Evolutionary conservation across 2,329 filamentous ascomycete species (phyloP).

Genomic region (Hypoxylon sp.): DNA sequence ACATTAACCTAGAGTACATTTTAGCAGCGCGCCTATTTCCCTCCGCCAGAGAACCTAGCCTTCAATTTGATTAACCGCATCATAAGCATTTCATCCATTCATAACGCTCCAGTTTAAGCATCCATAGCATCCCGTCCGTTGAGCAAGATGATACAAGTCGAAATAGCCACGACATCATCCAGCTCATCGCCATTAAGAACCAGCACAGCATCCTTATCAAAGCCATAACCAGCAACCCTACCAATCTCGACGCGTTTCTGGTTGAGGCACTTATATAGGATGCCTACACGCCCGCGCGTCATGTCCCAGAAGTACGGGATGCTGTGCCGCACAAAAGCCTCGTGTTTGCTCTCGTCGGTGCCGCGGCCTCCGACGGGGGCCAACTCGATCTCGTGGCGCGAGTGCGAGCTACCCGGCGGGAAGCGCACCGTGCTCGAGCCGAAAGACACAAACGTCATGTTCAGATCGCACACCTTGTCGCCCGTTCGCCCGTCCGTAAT

Average conservation of each 20-base stretch:
- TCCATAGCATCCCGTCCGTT: slow-evolving; percentile 57
- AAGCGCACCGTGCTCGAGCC: slow-evolving; percentile 52
- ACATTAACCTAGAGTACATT: slow-evolving; percentile 26
- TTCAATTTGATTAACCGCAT: not conserved
- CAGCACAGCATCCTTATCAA: slow-evolving; percentile 54
- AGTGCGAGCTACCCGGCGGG: slow-evolving; percentile 51
- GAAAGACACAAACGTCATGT: slow-evolving; percentile 57
- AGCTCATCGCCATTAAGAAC: slow-evolving; percentile 53
- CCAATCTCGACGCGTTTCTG: slow-evolving; percentile 55
- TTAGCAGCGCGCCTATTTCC: not conserved
- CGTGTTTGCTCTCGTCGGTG: slow-evolving; percentile 50
- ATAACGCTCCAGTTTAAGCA: slow-evolving; percentile 36
- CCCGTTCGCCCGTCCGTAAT: slow-evolving; percentile 48
- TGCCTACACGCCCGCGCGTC: slow-evolving; percentile 50
- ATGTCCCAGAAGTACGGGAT: slow-evolving; percentile 58
- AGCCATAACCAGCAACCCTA: slow-evolving; percentile 52
- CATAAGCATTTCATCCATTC: slow-evolving; percentile 10
- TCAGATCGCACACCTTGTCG: slow-evolving; percentile 53
- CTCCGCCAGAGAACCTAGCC: not conserved
- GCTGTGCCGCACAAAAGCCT: slow-evolving; percentile 54
- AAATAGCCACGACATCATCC: slow-evolving; percentile 53
- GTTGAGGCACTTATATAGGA: slow-evolving; percentile 56
- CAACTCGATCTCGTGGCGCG: slow-evolving; percentile 54
- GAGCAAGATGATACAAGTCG: slow-evolving; percentile 54
- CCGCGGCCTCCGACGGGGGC: slow-evolving; percentile 51